Evolutionary conservation across 345 rosid genomes (phyloP).

Genomic region (Sonneratia caseolaris): DNA sequence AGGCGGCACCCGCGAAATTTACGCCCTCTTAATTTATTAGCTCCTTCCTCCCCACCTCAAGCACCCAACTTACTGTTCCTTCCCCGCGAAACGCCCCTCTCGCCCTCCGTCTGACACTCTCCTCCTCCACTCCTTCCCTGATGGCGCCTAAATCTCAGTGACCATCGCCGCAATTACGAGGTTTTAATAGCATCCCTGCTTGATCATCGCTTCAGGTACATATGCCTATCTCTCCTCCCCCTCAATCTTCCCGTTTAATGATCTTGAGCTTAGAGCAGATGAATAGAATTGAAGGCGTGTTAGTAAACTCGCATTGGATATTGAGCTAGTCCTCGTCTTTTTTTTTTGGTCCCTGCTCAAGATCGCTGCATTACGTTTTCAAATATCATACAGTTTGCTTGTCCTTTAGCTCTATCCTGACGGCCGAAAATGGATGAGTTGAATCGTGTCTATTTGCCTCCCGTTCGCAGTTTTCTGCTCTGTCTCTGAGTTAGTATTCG

Average conservation of each 20-base stretch:
- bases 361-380: not conserved
- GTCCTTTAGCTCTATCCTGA: no score
- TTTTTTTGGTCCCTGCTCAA: not conserved
- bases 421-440: no score
- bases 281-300: no score
- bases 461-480: not conserved
- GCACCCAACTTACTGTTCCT: not conserved
- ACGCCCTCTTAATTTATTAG: not conserved
- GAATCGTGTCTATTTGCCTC: no score
- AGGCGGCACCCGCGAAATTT: not conserved
- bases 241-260: no score
- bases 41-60: not conserved
- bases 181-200: not conserved
- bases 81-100: not conserved
- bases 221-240: not conserved
- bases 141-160: conserved; percentile 1
- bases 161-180: not conserved
- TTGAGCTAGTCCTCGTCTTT: not conserved
- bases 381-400: not conserved
- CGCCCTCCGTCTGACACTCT: not conserved
- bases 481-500: not conserved
- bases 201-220: not conserved
- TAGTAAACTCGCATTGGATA: no score
- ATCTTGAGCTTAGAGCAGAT: no score
- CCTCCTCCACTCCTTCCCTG: not conserved